These are phyloP conservation scores for Diaporthe australafricana DNA, from an alignment of 2,329 filamentous ascomycete genomes.

Conservation along the genomic window DNA sequence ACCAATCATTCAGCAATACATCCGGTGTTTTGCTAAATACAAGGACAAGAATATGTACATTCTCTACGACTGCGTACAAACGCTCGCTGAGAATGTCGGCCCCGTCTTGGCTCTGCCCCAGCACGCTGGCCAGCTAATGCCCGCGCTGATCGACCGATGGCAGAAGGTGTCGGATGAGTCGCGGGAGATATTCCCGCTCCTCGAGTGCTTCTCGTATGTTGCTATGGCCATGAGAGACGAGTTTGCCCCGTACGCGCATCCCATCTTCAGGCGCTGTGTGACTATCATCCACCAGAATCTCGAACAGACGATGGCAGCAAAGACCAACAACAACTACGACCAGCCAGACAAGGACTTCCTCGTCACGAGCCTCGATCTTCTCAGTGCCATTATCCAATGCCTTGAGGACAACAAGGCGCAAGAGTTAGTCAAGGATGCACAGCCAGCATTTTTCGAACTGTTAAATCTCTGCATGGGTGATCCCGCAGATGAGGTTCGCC, in stretches of 20 bases:
- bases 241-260: slow-evolving; percentile 86
- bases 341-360: slow-evolving; percentile 96
- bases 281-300: slow-evolving; percentile 93
- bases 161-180: slow-evolving; percentile 89
- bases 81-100: slow-evolving; percentile 90
- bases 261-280: slow-evolving; percentile 89
- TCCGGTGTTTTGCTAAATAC: slow-evolving; percentile 92
- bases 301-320: slow-evolving; percentile 79
- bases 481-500: slow-evolving; percentile 88
- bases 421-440: slow-evolving; percentile 80
- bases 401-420: slow-evolving; percentile 79
- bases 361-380: slow-evolving; percentile 91
- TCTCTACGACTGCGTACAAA: slow-evolving; percentile 98
- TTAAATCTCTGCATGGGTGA: slow-evolving; percentile 94
- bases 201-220: slow-evolving; percentile 97
- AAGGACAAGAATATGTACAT: slow-evolving; percentile 99
- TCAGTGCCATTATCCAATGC: slow-evolving; percentile 94
- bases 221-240: slow-evolving; percentile 84
- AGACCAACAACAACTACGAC: slow-evolving; percentile 76
- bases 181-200: slow-evolving; percentile 89
- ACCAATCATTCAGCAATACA: slow-evolving; percentile 92
- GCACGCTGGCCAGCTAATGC: slow-evolving; percentile 90
- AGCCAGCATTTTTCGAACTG: slow-evolving; percentile 90
- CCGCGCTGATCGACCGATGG: slow-evolving; percentile 89
- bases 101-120: slow-evolving; percentile 82